phyloP scores from a whole-genome alignment of 257 asterid genomes.

The Nicotiana paniculata region DNA sequence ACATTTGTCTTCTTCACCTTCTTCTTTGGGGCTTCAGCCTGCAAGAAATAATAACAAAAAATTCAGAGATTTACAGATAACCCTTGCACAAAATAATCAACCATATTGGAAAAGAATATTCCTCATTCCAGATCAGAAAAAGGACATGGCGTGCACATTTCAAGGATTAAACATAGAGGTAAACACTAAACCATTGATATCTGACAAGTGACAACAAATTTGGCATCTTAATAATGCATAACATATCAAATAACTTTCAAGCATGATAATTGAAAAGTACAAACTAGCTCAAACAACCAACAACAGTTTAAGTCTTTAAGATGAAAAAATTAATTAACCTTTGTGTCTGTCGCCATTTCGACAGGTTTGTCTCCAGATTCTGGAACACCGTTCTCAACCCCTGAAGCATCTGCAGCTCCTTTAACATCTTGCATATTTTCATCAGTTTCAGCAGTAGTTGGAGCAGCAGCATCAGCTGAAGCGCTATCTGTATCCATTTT shows the following conservation, averaged over 20 bases:
- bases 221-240: not conserved
- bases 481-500: slow-evolving; percentile 67
- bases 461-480: slow-evolving; percentile 29
- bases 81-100: not conserved
- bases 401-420: slow-evolving; percentile 36
- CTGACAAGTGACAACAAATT: no score
- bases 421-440: slow-evolving; percentile 63
- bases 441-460: slow-evolving; percentile 39
- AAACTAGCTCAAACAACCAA: not conserved
- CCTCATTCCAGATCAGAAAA: not conserved
- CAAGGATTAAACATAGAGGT: not conserved
- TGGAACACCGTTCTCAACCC: slow-evolving; percentile 62
- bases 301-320: no score
- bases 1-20: slow-evolving; percentile 78
- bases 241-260: not conserved
- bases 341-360: slow-evolving; percentile 78
- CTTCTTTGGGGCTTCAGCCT: slow-evolving; percentile 73
- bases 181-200: not conserved
- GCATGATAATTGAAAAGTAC: not conserved
- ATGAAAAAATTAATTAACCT: slow-evolving; percentile 36
- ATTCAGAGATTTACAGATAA: not conserved
- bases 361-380: slow-evolving; percentile 59
- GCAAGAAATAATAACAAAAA: not conserved
- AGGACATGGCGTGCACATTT: not conserved
- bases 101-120: not conserved